Evolutionary conservation across 108 stramenopile genomes (phyloP).

Genomic region (Skeletonema costatum): DNA sequence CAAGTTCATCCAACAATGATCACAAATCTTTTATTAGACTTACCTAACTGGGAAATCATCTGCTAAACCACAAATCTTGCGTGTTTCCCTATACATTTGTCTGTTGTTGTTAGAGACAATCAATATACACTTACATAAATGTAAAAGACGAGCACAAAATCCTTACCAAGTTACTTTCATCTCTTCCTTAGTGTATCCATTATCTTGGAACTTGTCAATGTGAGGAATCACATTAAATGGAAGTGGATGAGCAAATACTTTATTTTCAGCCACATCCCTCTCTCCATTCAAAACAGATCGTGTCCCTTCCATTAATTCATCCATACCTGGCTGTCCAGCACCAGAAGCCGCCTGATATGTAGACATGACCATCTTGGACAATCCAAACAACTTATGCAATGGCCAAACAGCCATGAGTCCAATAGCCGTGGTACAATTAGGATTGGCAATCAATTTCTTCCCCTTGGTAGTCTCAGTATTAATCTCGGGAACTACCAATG

Average conservation of each 20-base stretch:
- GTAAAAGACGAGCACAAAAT: too few relatives aligned
- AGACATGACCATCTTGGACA: slow-evolving; percentile 91
- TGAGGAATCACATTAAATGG: slow-evolving; percentile 99
- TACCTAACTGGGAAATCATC: slow-evolving; percentile 84
- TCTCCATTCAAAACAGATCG: slow-evolving; percentile 70
- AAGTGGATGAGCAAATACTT: slow-evolving; percentile 95
- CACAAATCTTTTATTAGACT: background rate
- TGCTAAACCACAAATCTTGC: slow-evolving; percentile 88
- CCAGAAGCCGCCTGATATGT: slow-evolving; percentile 95
- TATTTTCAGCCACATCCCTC: slow-evolving; percentile 62
- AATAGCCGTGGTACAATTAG: slow-evolving; percentile 99
- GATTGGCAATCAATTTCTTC: slow-evolving; percentile 97
- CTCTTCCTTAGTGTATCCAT: slow-evolving; percentile 99
- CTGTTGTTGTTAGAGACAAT: too few relatives aligned
- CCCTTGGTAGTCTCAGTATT: slow-evolving; percentile 87
- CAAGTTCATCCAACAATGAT: background rate
- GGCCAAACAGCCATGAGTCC: slow-evolving; percentile 97
- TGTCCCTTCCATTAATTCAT: slow-evolving; percentile 91
- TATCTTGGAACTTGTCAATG: slow-evolving; percentile 98
- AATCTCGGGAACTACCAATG: slow-evolving; percentile 96
- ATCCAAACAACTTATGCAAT: slow-evolving; percentile 87
- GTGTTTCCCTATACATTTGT: slow-evolving; percentile 64
- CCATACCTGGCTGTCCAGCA: slow-evolving; percentile 95
- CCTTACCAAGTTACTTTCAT: slow-evolving; percentile 95
- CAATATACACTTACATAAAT: too few relatives aligned